Evolutionary conservation across 176 grass and related monocot genomes (phyloP), one percentile per base, ranked within the genome.

Genomic region (Raddia guianensis): DNA sequence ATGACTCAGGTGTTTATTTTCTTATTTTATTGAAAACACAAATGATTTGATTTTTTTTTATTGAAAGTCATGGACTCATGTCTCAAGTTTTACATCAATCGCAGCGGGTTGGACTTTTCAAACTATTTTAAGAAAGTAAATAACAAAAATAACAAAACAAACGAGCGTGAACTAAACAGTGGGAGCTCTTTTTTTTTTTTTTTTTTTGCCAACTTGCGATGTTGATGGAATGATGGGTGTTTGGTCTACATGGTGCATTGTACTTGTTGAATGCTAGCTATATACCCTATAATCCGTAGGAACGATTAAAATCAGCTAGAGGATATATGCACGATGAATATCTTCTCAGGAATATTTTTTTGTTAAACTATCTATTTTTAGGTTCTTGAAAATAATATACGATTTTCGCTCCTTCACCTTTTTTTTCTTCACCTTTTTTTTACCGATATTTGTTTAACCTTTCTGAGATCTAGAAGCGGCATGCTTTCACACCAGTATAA

Each of bases 401-500:
- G 12, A 35, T 10, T 12, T 54, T 54, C 33, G 7, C 18, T 6
- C 9, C 9, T 8, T 2, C 9, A 12, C 66, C 54, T 62, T 3
- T 2, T 40, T 18, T 20, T 78, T 78, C 63, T 52, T 62, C 27
- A 27, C 16, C 47, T 47, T 21, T 72, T 32, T 19, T 35, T 60
- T 54, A 32, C 56, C 16, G 48, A 50, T 40, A 71, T 46, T 34
- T 21, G 12, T 15, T n/a, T 3, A 9, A 37, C 20, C 54, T 48
- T 80, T 52, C 56, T 40, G 18, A 21, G 19, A 40, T 40, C 48
- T 49, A 50, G 54, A 21, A 18, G 16, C 3, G 12, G 73, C 87
- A 43, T 85, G 87, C 71, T 72, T 89, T 85, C 87, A 77, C 82
- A 89, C 74, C 3, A 40, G 66, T 70, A 59, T 58, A 85, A 70